A percentile compares a stretch with the other conserved stretches of the same genome.
phyloP scores from a whole-genome alignment of 352 stramenopile genomes.

The Pythium brassicae region DNA sequence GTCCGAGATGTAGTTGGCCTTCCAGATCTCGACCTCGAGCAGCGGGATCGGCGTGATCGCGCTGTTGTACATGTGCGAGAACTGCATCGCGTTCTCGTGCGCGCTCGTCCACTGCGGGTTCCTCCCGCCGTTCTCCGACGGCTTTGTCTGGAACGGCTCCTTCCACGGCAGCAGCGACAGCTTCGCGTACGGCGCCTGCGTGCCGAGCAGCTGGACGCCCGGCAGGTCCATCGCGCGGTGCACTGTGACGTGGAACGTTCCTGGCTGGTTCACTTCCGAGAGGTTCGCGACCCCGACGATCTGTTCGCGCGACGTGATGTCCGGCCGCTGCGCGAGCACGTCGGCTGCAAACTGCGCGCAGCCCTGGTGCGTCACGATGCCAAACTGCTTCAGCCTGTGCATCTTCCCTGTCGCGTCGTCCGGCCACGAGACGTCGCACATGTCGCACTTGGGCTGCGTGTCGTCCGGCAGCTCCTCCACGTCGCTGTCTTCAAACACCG shows the following conservation, averaged over 20 bases:
- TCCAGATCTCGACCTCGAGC: constrained; percentile 84
- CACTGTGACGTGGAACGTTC: constrained; percentile 73
- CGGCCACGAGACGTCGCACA: constrained; percentile 82
- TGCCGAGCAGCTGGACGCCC: constrained; percentile 57
- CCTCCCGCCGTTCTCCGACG: constrained; percentile 62
- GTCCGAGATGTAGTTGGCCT: constrained; percentile 77
- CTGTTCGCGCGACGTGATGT: constrained; percentile 50
- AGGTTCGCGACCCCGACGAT: constrained; percentile 43
- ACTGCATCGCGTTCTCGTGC: constrained; percentile 79
- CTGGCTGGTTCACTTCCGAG: constrained; percentile 58
- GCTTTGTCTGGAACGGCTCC: constrained; percentile 77
- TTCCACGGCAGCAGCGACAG: constrained; percentile 81
- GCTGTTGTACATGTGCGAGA: constrained; percentile 89
- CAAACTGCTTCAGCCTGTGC: constrained; percentile 42
- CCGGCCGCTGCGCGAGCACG: constrained; percentile 47
- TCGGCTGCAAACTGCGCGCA: constrained; percentile 75
- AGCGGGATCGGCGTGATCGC: constrained; percentile 81
- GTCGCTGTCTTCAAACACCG: constrained; percentile 64
- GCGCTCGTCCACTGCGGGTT: constrained; percentile 68
- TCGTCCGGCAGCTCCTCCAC: constrained; percentile 38
- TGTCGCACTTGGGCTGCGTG: constrained; percentile 47
- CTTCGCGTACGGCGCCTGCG: constrained; percentile 66
- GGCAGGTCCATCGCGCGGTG: constrained; percentile 71
- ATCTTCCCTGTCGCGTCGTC: constrained; percentile 54
- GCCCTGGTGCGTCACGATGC: constrained; percentile 63